Conservation (phyloP, 495 filamentous ascomycete species). For the Choiromyces venosus region DNA sequence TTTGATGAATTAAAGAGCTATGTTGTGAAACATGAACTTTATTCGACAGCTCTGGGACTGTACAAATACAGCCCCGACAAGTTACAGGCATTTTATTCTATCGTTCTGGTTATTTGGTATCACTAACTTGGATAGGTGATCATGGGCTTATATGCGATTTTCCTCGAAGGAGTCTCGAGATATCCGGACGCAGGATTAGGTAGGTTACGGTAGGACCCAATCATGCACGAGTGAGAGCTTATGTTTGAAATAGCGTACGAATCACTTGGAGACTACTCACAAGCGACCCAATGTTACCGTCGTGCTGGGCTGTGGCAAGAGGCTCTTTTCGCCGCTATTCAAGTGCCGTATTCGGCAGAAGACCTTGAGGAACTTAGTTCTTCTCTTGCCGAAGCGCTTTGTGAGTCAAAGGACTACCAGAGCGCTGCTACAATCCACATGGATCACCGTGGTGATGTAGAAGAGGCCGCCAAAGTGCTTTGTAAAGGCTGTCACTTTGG, state of each 20-base stretch:
- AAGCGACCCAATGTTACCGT: constrained; percentile 73
- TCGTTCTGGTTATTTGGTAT: not conserved
- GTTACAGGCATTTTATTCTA: constrained; percentile 39
- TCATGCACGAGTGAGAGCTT: not conserved
- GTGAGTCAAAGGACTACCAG: constrained; percentile 73
- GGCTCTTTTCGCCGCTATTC: constrained; percentile 68
- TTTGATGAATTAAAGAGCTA: constrained; percentile 75
- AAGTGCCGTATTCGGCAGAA: constrained; percentile 54
- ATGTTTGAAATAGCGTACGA: constrained; percentile 60
- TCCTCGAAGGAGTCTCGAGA: constrained; percentile 65
- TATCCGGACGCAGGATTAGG: constrained; percentile 78
- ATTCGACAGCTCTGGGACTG: constrained; percentile 67
- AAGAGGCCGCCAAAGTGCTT: constrained; percentile 60
- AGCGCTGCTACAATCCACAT: constrained; percentile 72
- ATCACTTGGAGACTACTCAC: constrained; percentile 64
- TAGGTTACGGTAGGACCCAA: constrained; percentile 36
- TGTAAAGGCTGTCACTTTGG: constrained; percentile 81
- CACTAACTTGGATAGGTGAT: constrained; percentile 47
- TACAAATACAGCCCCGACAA: constrained; percentile 71
- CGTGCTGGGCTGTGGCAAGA: constrained; percentile 85
- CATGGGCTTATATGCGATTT: constrained; percentile 68
- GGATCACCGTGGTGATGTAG: constrained; percentile 69
- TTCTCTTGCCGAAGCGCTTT: constrained; percentile 63
- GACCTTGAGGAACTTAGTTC: constrained; percentile 61
- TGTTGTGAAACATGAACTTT: constrained; percentile 70